A percentile compares a stretch with the other conserved stretches of the same genome.
phyloP scores from a whole-genome alignment of 345 rosid genomes.

The Eucalyptus brandiana region DNA sequence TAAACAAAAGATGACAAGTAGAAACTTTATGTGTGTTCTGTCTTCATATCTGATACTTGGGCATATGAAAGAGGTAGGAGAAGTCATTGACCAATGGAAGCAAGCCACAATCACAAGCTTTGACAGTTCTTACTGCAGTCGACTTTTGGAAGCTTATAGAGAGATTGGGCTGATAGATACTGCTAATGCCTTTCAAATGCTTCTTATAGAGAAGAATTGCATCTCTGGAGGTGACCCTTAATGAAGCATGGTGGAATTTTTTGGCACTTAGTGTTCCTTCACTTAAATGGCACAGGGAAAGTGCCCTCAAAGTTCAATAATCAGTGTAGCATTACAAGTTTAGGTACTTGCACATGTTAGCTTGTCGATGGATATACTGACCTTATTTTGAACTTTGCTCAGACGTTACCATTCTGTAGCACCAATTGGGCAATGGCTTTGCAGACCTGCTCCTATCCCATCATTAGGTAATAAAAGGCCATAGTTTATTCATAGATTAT shows the following conservation, averaged over 20 bases:
- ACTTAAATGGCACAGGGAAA: not conserved
- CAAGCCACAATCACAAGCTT: constrained; percentile 47
- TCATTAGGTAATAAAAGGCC: not conserved
- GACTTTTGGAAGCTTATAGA: constrained; percentile 44
- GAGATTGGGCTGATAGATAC: constrained; percentile 38
- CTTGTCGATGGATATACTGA: not conserved
- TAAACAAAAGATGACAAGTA: constrained; percentile 73
- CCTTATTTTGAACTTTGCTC: not conserved
- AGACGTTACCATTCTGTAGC: not conserved
- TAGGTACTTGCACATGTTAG: not conserved
- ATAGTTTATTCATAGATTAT: not conserved
- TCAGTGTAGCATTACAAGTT: not conserved
- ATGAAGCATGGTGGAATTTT: not conserved
- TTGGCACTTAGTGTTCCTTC: not conserved
- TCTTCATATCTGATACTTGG: constrained; percentile 78
- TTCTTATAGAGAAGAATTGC: constrained; percentile 35
- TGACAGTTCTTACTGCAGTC: constrained; percentile 38
- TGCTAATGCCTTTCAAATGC: constrained; percentile 28
- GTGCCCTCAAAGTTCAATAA: not conserved
- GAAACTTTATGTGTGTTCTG: constrained; percentile 65
- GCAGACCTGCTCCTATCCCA: not conserved
- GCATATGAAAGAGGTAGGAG: constrained; percentile 50
- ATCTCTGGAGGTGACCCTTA: not conserved
- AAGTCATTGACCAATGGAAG: constrained; percentile 78
- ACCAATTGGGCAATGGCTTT: not conserved